Percentiles rank a stretch among this genome's conserved stretches.
Evolutionary conservation across 2,329 filamentous ascomycete genomes (phyloP).

Genomic region (Dryadomyces sulphureus): DNA sequence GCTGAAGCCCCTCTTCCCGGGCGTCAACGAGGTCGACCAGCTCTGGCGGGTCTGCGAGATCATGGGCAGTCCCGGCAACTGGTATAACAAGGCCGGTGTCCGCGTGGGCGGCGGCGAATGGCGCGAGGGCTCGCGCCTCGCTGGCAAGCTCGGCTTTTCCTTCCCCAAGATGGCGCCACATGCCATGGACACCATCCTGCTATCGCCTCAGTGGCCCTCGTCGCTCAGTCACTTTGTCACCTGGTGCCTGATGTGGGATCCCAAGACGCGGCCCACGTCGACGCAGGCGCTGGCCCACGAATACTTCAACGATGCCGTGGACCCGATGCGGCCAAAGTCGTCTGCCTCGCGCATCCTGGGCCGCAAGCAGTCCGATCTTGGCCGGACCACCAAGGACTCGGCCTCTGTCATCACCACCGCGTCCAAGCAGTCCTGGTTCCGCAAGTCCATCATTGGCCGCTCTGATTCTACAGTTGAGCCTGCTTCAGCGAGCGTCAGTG

Average conservation of each 20-base stretch:
- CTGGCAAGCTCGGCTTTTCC: slow-evolving; percentile 92
- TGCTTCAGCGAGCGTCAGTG: slow-evolving; percentile 16
- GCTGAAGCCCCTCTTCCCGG: slow-evolving; percentile 89
- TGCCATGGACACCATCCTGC: slow-evolving; percentile 86
- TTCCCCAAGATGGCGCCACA: slow-evolving; percentile 99
- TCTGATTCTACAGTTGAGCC: slow-evolving; percentile 50
- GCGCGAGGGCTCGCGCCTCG: slow-evolving; percentile 84
- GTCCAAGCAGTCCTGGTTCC: slow-evolving; percentile 90
- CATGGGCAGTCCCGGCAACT: slow-evolving; percentile 96
- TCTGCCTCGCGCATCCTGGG: slow-evolving; percentile 72
- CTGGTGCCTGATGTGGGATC: slow-evolving; percentile 99
- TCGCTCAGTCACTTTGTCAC: slow-evolving; percentile 87
- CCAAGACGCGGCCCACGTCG: slow-evolving; percentile 79
- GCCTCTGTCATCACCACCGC: slow-evolving; percentile 42
- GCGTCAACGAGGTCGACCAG: slow-evolving; percentile 95
- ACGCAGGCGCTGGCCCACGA: slow-evolving; percentile 90
- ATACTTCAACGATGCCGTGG: slow-evolving; percentile 84
- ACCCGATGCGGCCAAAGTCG: slow-evolving; percentile 84
- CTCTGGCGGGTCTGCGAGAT: slow-evolving; percentile 98
- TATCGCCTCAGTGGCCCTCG: slow-evolving; percentile 78
- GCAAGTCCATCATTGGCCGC: slow-evolving; percentile 79
- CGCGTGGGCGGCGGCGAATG: slow-evolving; percentile 92
- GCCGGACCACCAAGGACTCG: slow-evolving; percentile 51
- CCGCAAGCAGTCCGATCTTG: slow-evolving; percentile 78
- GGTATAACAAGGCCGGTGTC: slow-evolving; percentile 82